These are phyloP conservation scores for Henckelia pumila DNA, from an alignment of 257 asterid genomes.

Conservation along the genomic window DNA sequence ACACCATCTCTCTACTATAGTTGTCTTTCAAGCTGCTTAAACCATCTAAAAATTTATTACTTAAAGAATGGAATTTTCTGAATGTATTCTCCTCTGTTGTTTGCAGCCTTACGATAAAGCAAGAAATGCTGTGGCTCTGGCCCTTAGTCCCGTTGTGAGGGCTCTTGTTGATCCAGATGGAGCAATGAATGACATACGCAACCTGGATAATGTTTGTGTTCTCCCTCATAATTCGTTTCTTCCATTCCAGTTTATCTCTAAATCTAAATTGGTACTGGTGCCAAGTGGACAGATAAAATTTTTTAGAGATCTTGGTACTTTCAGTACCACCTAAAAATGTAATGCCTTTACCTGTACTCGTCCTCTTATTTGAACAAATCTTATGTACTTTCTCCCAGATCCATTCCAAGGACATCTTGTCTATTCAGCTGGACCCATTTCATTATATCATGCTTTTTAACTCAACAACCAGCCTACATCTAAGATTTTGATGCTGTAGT, in stretches of 20 bases:
- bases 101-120: constrained; percentile 88
- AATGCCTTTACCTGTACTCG: neutral
- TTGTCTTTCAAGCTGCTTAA: constrained; percentile 21
- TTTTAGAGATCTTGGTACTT: neutral
- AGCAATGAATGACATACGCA: constrained; percentile 74
- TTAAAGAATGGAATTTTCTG: constrained; percentile 14
- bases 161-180: constrained; percentile 99
- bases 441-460: constrained; percentile 8
- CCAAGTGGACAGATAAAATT: neutral
- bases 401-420: constrained; percentile 2
- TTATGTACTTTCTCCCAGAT: constrained; percentile 12
- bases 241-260: constrained; percentile 8
- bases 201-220: constrained; percentile 68
- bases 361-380: constrained; percentile 14
- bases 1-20: neutral
- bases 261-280: constrained; percentile 5
- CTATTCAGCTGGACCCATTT: neutral
- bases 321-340: neutral
- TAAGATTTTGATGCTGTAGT: constrained; percentile 11
- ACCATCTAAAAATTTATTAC: neutral
- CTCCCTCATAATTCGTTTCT: constrained; percentile 24
- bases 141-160: constrained; percentile 98
- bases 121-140: constrained; percentile 94
- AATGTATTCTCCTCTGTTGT: constrained; percentile 24
- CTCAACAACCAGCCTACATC: neutral